Evolutionary conservation across 139 green algal species (phyloP), one percentile per base, ranked within the genome.

Genomic region (Micractinium conductrix): DNA sequence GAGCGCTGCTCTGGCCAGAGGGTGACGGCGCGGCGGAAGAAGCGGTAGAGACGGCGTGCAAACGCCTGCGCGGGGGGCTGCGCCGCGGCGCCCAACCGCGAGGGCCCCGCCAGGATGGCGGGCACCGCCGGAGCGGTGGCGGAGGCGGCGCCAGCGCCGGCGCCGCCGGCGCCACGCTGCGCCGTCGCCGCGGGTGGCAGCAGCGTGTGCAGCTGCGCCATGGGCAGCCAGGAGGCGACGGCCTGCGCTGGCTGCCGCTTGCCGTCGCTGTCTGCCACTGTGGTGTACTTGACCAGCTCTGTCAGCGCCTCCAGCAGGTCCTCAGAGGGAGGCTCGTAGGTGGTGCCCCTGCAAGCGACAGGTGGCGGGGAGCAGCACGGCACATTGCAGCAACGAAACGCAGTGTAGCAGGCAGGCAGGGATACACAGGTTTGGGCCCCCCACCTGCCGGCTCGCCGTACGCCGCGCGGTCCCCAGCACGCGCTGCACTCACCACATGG

Each of bases 231-330:
- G 6, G 91, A 62, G 7, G 58, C 21, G 30, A 71, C 50, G 14
- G 60, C 58, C 78, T 95, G 92, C 30, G 93, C 93, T n/a, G 91
- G 86, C 50, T 84, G 81, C 38, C 60, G 65, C 45, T 50, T 74
- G 76, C 53, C 60, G 63, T 60, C 60, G 45, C 79, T 55, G 43
- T 91, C 87, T 1, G 74, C 72, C 4, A 92, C 82, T 12, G 87
- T 85, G 0, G 90, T 75, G 65, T 95, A 92, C 28, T 86, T 90
- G 24, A 89, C 83, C 44, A 96, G 84, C 74, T 90, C 85, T 0
- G 83, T 85, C 43, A 96, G 50, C 4, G 85, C 93, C 85, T 93
- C 85, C 69, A 95, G 76, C 26, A 96, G 75, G 44, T 96, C 93
- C 45, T 94, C 91, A 4, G 82, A 84, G 3, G 93, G 93, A 4